These are phyloP conservation scores for Elsinoe ampelina DNA, from an alignment of 2,329 filamentous ascomycete species.

Conservation along the genomic window DNA sequence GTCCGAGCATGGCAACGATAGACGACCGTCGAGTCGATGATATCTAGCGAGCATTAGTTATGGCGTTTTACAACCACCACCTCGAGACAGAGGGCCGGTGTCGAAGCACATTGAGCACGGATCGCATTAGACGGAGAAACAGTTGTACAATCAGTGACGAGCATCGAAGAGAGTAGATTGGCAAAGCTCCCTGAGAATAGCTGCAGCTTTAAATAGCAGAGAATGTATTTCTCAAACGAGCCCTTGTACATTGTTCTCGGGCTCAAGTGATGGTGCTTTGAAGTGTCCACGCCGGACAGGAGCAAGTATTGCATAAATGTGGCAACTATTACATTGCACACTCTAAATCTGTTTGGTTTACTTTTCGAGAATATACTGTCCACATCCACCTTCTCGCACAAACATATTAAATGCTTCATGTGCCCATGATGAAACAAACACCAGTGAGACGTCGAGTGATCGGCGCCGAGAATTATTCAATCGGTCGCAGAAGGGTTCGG, in stretches of 20 bases:
- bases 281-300: no score
- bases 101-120: background rate
- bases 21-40: background rate
- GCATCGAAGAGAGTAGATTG: background rate
- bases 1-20: background rate
- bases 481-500: conserved; percentile 5
- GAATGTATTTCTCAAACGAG: no score
- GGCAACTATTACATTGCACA: no score
- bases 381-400: no score
- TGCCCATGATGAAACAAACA: conserved; percentile 6
- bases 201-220: no score
- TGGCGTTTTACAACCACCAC: background rate
- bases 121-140: background rate
- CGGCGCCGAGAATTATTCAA: background rate
- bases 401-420: no score
- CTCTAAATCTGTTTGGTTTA: no score
- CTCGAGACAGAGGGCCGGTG: background rate
- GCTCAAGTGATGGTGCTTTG: no score
- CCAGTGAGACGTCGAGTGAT: background rate
- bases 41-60: background rate
- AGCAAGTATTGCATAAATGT: no score
- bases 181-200: background rate
- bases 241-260: no score
- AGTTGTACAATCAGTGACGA: background rate
- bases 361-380: no score